These are phyloP conservation scores for Erysimum cheiri DNA, from an alignment of 441 rosid genomes.

Conservation along the genomic window DNA sequence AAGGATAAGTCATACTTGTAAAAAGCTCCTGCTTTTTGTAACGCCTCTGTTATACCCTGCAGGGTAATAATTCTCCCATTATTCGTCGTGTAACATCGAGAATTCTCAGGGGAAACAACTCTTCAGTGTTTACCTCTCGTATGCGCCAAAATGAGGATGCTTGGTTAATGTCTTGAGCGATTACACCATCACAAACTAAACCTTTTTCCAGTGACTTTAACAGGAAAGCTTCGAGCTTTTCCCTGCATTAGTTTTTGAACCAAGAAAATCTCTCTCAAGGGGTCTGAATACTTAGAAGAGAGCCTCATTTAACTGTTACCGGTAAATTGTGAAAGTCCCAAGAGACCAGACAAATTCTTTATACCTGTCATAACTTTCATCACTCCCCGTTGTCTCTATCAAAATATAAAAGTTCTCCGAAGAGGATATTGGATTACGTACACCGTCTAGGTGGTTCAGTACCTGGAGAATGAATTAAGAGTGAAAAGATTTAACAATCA, in stretches of 20 bases:
- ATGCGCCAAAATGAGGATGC: constrained; percentile 90
- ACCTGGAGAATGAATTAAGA: constrained; percentile 50
- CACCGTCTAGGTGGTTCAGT: constrained; percentile 79
- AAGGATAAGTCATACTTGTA: constrained; percentile 93
- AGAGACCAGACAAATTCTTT: constrained; percentile 16
- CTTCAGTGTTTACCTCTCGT: constrained; percentile 65
- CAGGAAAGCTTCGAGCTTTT: constrained; percentile 91
- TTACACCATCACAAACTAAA: constrained; percentile 85
- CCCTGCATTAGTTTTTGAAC: constrained; percentile 53
- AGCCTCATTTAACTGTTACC: not conserved
- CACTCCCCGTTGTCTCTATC: constrained; percentile 89
- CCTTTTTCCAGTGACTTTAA: constrained; percentile 78
- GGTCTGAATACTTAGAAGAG: constrained; percentile 24
- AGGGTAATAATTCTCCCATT: not conserved
- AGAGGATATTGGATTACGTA: constrained; percentile 79
- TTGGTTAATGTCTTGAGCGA: constrained; percentile 95
- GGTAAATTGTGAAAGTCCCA: not conserved
- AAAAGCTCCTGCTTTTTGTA: constrained; percentile 82
- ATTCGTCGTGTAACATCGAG: not conserved
- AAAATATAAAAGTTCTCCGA: constrained; percentile 81
- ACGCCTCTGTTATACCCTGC: constrained; percentile 91
- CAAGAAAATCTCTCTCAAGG: constrained; percentile 6
- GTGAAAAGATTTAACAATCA: not conserved
- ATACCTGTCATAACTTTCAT: constrained; percentile 76
- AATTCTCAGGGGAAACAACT: not conserved